Percentiles rank a stretch among this genome's conserved stretches.
phyloP scores from a whole-genome alignment of 2,329 filamentous ascomycete species.

The Triangularia verruculosa region DNA sequence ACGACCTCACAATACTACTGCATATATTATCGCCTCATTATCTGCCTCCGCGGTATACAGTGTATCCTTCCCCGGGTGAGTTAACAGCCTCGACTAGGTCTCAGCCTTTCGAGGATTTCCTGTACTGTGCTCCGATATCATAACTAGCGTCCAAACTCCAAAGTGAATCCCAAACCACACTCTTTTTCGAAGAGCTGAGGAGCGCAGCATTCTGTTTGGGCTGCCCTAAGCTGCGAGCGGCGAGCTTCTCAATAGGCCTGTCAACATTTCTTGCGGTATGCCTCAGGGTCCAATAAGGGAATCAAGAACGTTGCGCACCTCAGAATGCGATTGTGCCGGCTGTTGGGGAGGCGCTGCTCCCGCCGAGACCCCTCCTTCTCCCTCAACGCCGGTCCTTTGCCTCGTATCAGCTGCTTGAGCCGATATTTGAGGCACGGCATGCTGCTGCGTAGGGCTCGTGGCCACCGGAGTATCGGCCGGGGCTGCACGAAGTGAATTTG shows the following conservation, averaged over 20 bases:
- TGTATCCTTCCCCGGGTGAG: background rate
- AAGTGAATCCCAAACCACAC: constrained; percentile 59
- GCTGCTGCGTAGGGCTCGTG: constrained; percentile 39
- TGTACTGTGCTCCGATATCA: constrained; percentile 39
- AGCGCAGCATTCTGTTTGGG: constrained; percentile 40
- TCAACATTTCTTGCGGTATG: constrained; percentile 19
- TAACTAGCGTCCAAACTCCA: constrained; percentile 60
- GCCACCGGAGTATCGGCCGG: constrained; percentile 38
- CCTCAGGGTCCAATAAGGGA: constrained; percentile 48
- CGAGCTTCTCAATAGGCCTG: constrained; percentile 20
- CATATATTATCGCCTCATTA: background rate
- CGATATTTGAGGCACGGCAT: constrained; percentile 21
- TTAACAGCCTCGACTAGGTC: background rate
- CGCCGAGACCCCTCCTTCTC: background rate
- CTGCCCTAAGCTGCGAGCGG: constrained; percentile 27
- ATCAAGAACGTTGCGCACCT: constrained; percentile 54
- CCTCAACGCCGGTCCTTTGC: background rate
- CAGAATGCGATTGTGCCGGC: constrained; percentile 32
- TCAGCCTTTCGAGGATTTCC: background rate
- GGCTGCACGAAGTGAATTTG: constrained; percentile 54
- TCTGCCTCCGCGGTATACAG: background rate
- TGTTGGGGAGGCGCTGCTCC: constrained; percentile 15
- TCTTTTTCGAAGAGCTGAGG: constrained; percentile 45
- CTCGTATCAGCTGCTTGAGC: background rate
- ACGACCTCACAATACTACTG: background rate